Base-by-base conservation (phyloP, 345 rosid species). In the Eucalyptus paniculata region DNA sequence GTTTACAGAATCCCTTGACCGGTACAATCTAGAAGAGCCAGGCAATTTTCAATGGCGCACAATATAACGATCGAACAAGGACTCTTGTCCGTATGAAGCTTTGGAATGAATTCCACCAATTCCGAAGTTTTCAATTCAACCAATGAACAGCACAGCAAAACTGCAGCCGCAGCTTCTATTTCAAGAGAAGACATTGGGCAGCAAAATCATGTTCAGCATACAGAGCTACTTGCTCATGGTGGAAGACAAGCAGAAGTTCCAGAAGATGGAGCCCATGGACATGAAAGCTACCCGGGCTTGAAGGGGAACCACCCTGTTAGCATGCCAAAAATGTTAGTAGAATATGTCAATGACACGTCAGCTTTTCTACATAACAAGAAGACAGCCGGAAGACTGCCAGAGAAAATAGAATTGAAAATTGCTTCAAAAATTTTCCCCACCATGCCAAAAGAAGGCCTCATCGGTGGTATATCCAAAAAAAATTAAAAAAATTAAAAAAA, bases 281-380 rank as follows among this genome's bases (percentile, higher is more conserved):
- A 97, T 96, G 94, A 96, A 97, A 87, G 98, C 99, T 58, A 97
- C 98, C 32, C 97, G 99, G 58, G 98, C 96, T 90, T 97, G 99
- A 93, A 97, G 98, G 86, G 99, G 99, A 51, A 97, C 93, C 88
- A 95, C 93, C 98, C 99, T 97, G 92, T 92, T 90, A 90, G 91
- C 88, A 69, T 82, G 88, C 80, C 86, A 87, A 28, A 49, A 85
- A 56, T 54, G 65, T 44, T 69, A 50, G 51, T 87, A 51, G 56
- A 88, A 86, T 72, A 4, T 18, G 82, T 18, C 82, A 34, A 72
- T 72, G 82, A 72, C 44, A 19, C 26, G 2, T 37, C 40, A 72
- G 82, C 45, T 34, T 72, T 34, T 72, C 82, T 34, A 72, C 44
- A 19, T 37, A 34, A 34, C 12, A 72, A 72, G 82, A 72, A 72